Percentiles rank a stretch among this genome's conserved stretches.
Conservation (phyloP, 2,329 filamentous ascomycete species). For the Beauveria pseudobassiana region DNA sequence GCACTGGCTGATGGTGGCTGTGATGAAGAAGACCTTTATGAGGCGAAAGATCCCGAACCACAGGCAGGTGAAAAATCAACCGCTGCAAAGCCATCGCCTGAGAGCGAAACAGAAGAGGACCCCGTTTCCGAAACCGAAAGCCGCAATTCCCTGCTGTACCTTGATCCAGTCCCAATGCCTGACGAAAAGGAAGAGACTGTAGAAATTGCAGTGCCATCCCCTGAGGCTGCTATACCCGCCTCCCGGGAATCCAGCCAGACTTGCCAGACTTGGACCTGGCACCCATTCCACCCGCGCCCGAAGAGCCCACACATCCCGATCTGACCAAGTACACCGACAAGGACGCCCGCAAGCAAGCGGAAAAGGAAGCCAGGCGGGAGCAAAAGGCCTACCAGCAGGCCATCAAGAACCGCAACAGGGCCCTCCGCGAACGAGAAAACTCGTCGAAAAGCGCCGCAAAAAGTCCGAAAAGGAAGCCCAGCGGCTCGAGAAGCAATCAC, state of each 20-base stretch:
- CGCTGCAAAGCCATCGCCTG: background rate
- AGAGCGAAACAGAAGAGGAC: conserved; percentile 3
- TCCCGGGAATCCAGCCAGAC: background rate
- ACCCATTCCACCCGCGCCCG: conserved; percentile 42
- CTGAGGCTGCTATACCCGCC: background rate
- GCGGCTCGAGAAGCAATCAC: conserved; percentile 21
- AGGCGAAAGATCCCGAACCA: background rate
- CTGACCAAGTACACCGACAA: conserved; percentile 54
- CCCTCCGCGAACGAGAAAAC: conserved; percentile 53
- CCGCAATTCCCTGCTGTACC: conserved; percentile 24
- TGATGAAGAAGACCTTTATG: background rate
- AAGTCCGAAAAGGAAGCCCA: conserved; percentile 34
- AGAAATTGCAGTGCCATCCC: background rate
- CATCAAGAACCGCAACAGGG: conserved; percentile 58
- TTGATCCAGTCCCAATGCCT: conserved; percentile 33
- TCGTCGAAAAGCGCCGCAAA: conserved; percentile 46
- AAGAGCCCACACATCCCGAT: conserved; percentile 49
- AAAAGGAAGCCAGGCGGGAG: conserved; percentile 57
- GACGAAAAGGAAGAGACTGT: conserved; percentile 14
- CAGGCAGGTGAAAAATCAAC: background rate
- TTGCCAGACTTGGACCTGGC: background rate
- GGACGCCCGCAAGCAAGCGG: conserved; percentile 57
- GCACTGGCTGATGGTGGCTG: background rate
- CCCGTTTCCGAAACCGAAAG: conserved; percentile 13
- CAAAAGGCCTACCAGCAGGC: conserved; percentile 60